Conservation (phyloP, 2,329 filamentous ascomycete species). For the Huntiella abstrusa region DNA sequence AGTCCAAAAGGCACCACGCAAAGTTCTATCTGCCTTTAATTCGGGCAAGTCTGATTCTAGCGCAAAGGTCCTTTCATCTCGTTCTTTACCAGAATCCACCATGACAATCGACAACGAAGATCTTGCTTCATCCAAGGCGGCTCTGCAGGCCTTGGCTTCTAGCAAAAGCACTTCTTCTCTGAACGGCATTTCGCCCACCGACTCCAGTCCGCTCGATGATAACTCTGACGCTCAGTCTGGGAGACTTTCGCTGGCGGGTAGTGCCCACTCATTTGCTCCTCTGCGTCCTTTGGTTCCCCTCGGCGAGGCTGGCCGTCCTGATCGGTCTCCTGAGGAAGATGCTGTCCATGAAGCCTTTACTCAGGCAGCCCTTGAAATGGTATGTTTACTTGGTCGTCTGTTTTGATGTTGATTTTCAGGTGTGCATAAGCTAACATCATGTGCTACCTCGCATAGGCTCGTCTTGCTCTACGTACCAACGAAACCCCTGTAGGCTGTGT, state of each 20-base stretch:
- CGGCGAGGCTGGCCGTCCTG: constrained; percentile 11
- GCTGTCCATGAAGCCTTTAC: constrained; percentile 45
- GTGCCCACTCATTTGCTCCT: constrained; percentile 10
- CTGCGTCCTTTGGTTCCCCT: constrained; percentile 11
- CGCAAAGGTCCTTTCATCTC: neutral
- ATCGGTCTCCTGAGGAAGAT: constrained; percentile 17
- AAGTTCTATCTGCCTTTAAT: constrained; percentile 7
- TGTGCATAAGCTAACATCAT: constrained; percentile 12
- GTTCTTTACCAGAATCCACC: neutral
- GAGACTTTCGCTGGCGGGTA: constrained; percentile 9
- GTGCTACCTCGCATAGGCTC: constrained; percentile 36
- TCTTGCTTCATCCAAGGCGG: neutral
- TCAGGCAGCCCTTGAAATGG: constrained; percentile 73
- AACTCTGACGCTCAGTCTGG: constrained; percentile 1
- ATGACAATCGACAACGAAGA: constrained; percentile 1
- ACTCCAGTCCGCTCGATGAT: constrained; percentile 1
- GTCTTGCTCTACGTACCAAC: constrained; percentile 64
- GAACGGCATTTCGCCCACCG: neutral
- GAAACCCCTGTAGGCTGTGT: constrained; percentile 97
- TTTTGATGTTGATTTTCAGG: neutral
- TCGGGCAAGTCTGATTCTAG: constrained; percentile 4
- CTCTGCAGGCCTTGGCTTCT: neutral
- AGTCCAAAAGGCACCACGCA: constrained; percentile 10
- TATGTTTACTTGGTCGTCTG: constrained; percentile 22
- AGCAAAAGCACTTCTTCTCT: neutral